A percentile compares a stretch with the other conserved stretches of the same genome.
phyloP scores from a whole-genome alignment of 1,139 yeast species.

The Scheffersomyces lignicola region DNA sequence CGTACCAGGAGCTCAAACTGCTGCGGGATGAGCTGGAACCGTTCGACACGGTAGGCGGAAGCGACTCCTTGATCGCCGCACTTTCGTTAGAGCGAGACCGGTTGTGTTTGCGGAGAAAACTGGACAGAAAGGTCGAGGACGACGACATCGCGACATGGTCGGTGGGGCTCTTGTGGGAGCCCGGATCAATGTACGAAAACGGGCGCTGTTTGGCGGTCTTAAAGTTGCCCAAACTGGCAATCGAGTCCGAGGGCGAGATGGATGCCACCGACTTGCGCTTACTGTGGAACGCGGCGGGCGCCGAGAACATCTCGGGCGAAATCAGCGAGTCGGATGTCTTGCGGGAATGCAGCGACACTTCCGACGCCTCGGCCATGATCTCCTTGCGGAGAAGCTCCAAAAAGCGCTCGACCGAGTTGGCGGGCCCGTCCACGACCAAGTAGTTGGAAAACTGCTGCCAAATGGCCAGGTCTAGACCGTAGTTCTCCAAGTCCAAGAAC shows the following conservation, averaged over 20 bases:
- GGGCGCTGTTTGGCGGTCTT: slow-evolving; percentile 45
- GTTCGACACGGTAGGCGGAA: neutral
- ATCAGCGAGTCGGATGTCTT: slow-evolving; percentile 21
- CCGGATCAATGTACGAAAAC: slow-evolving; percentile 52
- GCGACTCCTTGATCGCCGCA: slow-evolving; percentile 15
- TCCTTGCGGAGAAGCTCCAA: slow-evolving; percentile 33
- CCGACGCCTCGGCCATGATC: slow-evolving; percentile 7
- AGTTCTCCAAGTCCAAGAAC: slow-evolving; percentile 68
- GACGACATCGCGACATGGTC: slow-evolving; percentile 22
- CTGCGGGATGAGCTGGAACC: neutral
- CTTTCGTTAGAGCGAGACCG: slow-evolving; percentile 60
- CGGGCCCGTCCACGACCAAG: slow-evolving; percentile 37
- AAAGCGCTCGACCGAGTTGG: slow-evolving; percentile 58
- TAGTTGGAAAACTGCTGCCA: slow-evolving; percentile 49
- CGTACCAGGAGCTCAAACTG: neutral
- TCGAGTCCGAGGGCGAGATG: slow-evolving; percentile 21
- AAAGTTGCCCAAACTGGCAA: slow-evolving; percentile 9
- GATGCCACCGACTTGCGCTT: slow-evolving; percentile 27
- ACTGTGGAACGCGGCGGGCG: slow-evolving; percentile 24
- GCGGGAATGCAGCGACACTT: slow-evolving; percentile 17
- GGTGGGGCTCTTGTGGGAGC: slow-evolving; percentile 16
- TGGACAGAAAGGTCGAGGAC: slow-evolving; percentile 47
- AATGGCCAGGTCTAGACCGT: slow-evolving; percentile 53
- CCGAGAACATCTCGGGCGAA: slow-evolving; percentile 12
- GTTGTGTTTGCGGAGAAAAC: slow-evolving; percentile 59